Base-by-base conservation (phyloP, 2,329 filamentous ascomycete genomes). In the Laburnicola sp. region DNA sequence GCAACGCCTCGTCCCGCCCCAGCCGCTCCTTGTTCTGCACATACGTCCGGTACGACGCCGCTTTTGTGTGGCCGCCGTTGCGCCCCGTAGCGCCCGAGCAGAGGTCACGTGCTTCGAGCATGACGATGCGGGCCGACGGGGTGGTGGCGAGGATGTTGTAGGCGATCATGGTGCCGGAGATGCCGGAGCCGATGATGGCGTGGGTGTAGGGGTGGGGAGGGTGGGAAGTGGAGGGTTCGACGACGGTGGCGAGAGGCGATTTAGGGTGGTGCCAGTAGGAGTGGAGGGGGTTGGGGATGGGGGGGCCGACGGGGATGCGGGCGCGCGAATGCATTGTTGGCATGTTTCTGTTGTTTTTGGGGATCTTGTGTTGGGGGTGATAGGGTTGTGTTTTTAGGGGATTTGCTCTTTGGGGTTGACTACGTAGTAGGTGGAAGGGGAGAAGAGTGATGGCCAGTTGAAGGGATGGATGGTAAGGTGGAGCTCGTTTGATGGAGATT, bases 41-140 rank as follows among this genome's bases (percentile, higher is more conserved):
- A 54, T 85, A 86, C n/a, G 76, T 76, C 23, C 79, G 78, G 63
- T 80, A 80, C 21, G 74, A 74, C 9, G 76, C 77, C 25, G 75
- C 74, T 65, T 80, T 80, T 4, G 78, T 80, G 49, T 80, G 78
- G 1, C 77, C 77, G 21, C 77, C 74, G 45, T 76, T 76, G 1
- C 74, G 65, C 2, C 74, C 74, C n/a, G 74, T 76, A 0, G 74
- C 74, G 2, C 74, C 74, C 16, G 66, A 66, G 52, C 71, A 74
- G 16, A 67, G 60, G 27, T 68, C 63, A 9, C 74, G 66, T 8
- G 74, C 74, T 60, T 76, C 74, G 2, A 76, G 56, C 66, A 76
- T 72, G 25, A 74, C 47, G 5, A 75, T 54, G n/a, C 59, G 51
- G 4, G 56, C 16, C 9, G 39, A 22, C 1, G 63, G 59, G 1